phyloP scores from a whole-genome alignment of 2,329 filamentous ascomycete genomes.

The Trichoderma sp. region DNA sequence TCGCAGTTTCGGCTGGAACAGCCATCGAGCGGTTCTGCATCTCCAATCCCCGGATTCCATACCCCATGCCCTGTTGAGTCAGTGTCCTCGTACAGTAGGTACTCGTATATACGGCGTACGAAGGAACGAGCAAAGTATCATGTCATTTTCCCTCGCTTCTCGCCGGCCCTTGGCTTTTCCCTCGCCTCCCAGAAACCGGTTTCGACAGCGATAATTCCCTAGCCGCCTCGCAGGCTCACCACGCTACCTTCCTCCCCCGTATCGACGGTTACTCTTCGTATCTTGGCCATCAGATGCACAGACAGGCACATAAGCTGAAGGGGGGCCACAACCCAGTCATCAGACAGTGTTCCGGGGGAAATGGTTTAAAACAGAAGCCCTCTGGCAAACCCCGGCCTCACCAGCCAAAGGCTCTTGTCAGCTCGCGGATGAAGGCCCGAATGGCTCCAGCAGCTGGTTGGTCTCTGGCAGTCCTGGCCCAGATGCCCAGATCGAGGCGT shows the following conservation, averaged over 20 bases:
- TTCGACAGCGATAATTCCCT: background rate
- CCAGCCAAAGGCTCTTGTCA: background rate
- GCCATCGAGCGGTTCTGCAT: background rate
- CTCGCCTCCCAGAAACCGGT: background rate
- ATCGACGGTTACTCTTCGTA: slow-evolving; percentile 6
- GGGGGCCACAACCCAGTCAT: background rate
- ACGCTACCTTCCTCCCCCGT: background rate
- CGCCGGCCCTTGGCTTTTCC: background rate
- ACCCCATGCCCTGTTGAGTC: background rate
- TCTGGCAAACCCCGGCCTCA: background rate
- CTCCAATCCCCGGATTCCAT: background rate
- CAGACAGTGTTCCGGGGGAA: background rate
- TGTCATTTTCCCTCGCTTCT: background rate
- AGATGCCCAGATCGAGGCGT: slow-evolving; percentile 14
- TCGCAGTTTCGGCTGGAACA: background rate
- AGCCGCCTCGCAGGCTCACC: background rate
- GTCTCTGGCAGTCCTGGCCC: background rate
- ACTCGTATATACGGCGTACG: background rate
- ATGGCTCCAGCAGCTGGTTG: slow-evolving; percentile 15
- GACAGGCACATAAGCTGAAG: background rate
- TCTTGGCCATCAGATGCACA: background rate
- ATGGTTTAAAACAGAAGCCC: background rate
- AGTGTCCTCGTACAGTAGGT: background rate
- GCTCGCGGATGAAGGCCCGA: slow-evolving; percentile 20
- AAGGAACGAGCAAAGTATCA: too few species aligned